Percentiles rank a stretch among this genome's conserved stretches.
Evolutionary conservation across 2,329 filamentous ascomycete genomes (phyloP).

Genomic region (Claviceps quebecensis): DNA sequence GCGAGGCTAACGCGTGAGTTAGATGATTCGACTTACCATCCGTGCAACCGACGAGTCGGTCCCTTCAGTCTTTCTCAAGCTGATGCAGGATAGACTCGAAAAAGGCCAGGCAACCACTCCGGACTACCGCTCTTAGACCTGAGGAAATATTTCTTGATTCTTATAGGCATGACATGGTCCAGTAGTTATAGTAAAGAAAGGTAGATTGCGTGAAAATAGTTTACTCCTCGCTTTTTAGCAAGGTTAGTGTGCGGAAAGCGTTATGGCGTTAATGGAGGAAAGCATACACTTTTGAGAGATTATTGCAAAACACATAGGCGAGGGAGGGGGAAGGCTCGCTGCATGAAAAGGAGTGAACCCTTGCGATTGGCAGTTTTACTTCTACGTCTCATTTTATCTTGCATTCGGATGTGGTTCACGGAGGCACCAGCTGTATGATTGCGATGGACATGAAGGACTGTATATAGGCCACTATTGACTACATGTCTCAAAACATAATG

Average conservation of each 20-base stretch:
- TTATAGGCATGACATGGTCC: constrained; percentile 44
- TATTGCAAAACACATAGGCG: too few species aligned
- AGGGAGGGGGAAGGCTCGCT: not conserved
- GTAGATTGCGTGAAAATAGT: not conserved
- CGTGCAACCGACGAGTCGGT: constrained; percentile 87
- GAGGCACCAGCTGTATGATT: too few species aligned
- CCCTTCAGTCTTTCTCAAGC: constrained; percentile 62
- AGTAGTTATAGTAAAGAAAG: constrained; percentile 15
- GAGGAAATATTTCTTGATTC: constrained; percentile 40
- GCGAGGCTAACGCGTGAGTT: not conserved
- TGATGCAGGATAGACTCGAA: constrained; percentile 75
- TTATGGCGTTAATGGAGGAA: too few species aligned
- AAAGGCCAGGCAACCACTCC: constrained; percentile 30
- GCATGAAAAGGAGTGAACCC: not conserved
- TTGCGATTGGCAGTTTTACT: not conserved
- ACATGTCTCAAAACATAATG: too few species aligned
- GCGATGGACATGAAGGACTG: too few species aligned
- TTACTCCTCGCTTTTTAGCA: not conserved
- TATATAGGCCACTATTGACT: too few species aligned
- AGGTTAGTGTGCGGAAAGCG: too few species aligned
- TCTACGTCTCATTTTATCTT: too few species aligned
- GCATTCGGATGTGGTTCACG: too few species aligned
- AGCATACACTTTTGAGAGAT: too few species aligned
- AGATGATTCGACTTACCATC: constrained; percentile 95
- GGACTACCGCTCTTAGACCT: constrained; percentile 27